phyloP scores from a whole-genome alignment of 306 rosid genomes.

The Oxytropis ochrocephala region DNA sequence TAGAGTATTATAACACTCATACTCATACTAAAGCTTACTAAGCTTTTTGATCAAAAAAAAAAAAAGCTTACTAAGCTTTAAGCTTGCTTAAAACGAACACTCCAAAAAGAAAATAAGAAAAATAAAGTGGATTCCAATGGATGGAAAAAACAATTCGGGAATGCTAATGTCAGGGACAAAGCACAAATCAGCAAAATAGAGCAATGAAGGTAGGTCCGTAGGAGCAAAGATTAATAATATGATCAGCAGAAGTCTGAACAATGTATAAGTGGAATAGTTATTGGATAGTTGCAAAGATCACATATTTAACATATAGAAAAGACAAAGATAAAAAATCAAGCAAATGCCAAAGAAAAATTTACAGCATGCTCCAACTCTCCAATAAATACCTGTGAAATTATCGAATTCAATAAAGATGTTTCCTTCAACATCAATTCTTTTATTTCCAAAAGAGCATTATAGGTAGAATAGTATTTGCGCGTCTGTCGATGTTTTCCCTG shows the following conservation, averaged over 20 bases:
- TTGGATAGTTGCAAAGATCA: neutral
- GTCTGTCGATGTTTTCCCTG: conserved; percentile 84
- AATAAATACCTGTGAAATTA: conserved; percentile 71
- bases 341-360: neutral
- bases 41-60: too few relatives aligned
- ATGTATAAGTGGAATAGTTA: neutral
- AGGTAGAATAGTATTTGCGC: conserved; percentile 70
- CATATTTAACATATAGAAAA: neutral
- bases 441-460: conserved; percentile 85
- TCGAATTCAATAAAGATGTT: conserved; percentile 79
- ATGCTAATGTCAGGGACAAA: neutral
- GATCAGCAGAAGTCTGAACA: neutral
- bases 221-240: neutral
- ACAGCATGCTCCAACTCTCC: conserved; percentile 3
- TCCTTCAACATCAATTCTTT: conserved; percentile 90
- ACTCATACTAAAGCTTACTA: neutral
- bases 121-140: neutral
- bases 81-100: neutral
- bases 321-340: neutral
- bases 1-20: too few relatives aligned
- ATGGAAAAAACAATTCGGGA: neutral
- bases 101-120: neutral
- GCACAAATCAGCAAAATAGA: neutral
- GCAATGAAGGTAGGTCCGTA: neutral
- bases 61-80: neutral